A percentile compares a stretch with the other conserved stretches of the same genome.
Conservation (phyloP, 2,329 filamentous ascomycete species). For the Lachnellula arida region DNA sequence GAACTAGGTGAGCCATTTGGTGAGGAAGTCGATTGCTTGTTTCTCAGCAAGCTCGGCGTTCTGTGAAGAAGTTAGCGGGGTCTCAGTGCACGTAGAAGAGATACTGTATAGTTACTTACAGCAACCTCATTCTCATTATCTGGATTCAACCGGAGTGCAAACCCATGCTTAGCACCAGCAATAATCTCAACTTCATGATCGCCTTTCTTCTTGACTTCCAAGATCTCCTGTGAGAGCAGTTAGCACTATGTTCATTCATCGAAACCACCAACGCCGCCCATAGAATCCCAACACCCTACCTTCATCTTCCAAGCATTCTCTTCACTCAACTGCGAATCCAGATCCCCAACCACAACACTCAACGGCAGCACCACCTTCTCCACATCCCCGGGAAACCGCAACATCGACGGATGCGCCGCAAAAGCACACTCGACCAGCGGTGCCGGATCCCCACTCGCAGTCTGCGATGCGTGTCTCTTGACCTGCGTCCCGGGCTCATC, state of each 20-base stretch:
- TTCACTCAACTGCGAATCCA: constrained; percentile 36
- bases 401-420: constrained; percentile 45
- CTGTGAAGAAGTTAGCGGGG: too few relatives aligned
- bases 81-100: too few relatives aligned
- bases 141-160: constrained; percentile 35
- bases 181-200: constrained; percentile 33
- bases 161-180: constrained; percentile 39
- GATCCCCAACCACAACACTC: constrained; percentile 41
- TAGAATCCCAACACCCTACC: constrained; percentile 8
- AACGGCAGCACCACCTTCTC: constrained; percentile 40
- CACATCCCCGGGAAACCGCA: constrained; percentile 42
- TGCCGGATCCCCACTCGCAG: constrained; percentile 9
- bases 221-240: constrained; percentile 1
- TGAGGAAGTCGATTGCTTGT: too few relatives aligned
- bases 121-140: constrained; percentile 33
- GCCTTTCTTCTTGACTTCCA: constrained; percentile 27
- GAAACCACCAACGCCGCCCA: neutral
- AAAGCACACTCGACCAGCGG: constrained; percentile 45
- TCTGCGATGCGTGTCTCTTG: constrained; percentile 13
- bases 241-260: too few relatives aligned
- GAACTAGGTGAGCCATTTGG: too few relatives aligned
- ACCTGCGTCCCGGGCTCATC: constrained; percentile 29
- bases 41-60: too few relatives aligned
- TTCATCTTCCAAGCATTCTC: constrained; percentile 19
- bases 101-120: too few relatives aligned